Conservation (phyloP, 108 stramenopile species). For the Pseudonitzschia delicatissima region DNA sequence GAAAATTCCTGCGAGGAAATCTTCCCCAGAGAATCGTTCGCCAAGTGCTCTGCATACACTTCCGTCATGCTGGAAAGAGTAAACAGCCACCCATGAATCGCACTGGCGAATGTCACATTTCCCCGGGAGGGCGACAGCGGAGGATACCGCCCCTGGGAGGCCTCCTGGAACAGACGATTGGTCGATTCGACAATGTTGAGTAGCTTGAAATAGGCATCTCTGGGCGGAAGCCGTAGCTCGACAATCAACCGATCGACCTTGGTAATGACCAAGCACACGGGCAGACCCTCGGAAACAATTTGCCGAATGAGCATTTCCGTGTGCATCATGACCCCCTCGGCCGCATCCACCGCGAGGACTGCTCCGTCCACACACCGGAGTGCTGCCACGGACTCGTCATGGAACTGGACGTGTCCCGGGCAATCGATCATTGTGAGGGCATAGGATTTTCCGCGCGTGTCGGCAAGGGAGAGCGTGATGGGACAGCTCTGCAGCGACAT, state of each 20-base stretch:
- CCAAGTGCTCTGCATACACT: constrained; percentile 71
- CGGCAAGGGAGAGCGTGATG: constrained; percentile 76
- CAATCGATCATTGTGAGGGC: constrained; percentile 89
- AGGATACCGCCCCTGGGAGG: constrained; percentile 71
- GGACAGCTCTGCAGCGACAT: constrained; percentile 91
- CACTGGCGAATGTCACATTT: constrained; percentile 91
- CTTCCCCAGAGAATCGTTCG: constrained; percentile 47
- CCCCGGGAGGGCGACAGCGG: constrained; percentile 72
- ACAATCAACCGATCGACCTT: constrained; percentile 96
- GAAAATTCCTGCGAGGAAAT: constrained; percentile 74
- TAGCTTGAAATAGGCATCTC: constrained; percentile 95
- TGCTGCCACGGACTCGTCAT: constrained; percentile 92
- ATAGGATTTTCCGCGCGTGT: constrained; percentile 87
- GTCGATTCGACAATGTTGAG: constrained; percentile 84
- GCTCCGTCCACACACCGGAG: constrained; percentile 85
- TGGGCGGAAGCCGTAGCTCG: constrained; percentile 93
- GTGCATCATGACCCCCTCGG: constrained; percentile 95
- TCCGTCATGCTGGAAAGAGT: constrained; percentile 86
- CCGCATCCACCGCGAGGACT: constrained; percentile 90
- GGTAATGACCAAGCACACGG: constrained; percentile 82
- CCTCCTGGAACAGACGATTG: constrained; percentile 68
- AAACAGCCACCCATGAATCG: constrained; percentile 89
- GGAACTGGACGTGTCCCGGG: constrained; percentile 95
- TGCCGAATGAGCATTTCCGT: constrained; percentile 87
- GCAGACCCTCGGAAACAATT: constrained; percentile 76